Percentiles rank a stretch among this genome's conserved stretches.
Conservation (phyloP, 73 alveolate genomes). For the Paramecium bursaria region DNA sequence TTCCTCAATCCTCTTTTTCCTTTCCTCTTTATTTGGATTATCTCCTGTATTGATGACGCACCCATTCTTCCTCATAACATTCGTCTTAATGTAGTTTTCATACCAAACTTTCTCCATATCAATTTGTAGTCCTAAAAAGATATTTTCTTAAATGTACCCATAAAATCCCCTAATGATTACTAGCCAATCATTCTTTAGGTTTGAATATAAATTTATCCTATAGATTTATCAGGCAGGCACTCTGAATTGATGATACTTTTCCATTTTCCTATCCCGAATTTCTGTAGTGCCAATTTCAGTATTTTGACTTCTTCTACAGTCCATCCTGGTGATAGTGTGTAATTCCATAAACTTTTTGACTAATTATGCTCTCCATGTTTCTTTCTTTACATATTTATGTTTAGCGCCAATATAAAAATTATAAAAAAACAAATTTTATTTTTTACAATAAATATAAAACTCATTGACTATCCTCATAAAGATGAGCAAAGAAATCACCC, state of each 20-base stretch:
- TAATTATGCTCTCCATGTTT: conserved; percentile 66
- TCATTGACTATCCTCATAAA: too few relatives aligned
- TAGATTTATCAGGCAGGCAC: conserved; percentile 85
- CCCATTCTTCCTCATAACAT: conserved; percentile 79
- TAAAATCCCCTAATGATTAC: conserved; percentile 83
- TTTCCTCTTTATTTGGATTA: conserved; percentile 76
- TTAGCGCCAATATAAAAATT: too few relatives aligned
- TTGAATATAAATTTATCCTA: conserved; percentile 79
- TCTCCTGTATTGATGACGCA: conserved; percentile 87
- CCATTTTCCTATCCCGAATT: conserved; percentile 89
- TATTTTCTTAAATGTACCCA: conserved; percentile 67
- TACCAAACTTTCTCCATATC: conserved; percentile 75
- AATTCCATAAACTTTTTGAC: conserved; percentile 77
- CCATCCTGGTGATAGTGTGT: conserved; percentile 91
- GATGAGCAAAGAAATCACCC: too few relatives aligned
- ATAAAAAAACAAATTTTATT: too few relatives aligned
- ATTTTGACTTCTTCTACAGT: conserved; percentile 82
- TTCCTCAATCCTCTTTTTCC: conserved; percentile 66
- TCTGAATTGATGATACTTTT: conserved; percentile 80
- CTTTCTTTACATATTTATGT: conserved; percentile 52
- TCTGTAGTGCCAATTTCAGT: conserved; percentile 77
- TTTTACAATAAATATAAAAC: too few relatives aligned
- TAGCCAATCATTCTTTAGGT: conserved; percentile 85
- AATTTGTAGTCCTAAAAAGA: conserved; percentile 67
- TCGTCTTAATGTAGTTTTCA: conserved; percentile 74